Evolutionary conservation across 441 rosid species (phyloP).

Genomic region (Daphne laureola): DNA sequence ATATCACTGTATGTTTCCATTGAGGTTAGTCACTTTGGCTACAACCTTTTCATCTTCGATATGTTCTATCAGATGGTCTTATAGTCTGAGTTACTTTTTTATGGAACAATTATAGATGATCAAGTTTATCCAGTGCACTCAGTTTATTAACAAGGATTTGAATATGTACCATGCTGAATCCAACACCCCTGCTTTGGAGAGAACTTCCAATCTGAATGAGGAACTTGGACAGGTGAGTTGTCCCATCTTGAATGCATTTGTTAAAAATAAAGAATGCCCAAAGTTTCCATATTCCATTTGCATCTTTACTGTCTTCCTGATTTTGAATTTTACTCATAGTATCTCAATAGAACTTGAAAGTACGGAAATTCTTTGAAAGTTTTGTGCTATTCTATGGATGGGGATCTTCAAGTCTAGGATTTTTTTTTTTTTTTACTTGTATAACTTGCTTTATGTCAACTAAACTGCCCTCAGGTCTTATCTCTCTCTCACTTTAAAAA

Average conservation of each 20-base stretch:
- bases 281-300: too few relatives aligned
- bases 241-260: constrained; percentile 3
- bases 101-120: constrained; percentile 56
- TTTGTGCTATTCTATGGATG: constrained; percentile 5
- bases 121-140: constrained; percentile 95
- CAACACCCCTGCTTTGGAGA: constrained; percentile 87
- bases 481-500: too few relatives aligned
- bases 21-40: constrained; percentile 53
- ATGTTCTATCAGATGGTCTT: constrained; percentile 13
- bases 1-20: constrained; percentile 96
- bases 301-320: too few relatives aligned
- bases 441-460: too few relatives aligned
- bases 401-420: too few relatives aligned
- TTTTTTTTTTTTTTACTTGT: too few relatives aligned
- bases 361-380: not conserved
- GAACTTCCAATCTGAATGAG: constrained; percentile 98
- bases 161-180: constrained; percentile 88
- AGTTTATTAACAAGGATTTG: constrained; percentile 89
- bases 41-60: constrained; percentile 9
- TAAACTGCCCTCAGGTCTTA: too few relatives aligned
- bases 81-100: constrained; percentile 12
- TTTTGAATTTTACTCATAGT: too few relatives aligned
- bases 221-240: constrained; percentile 96
- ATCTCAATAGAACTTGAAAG: too few relatives aligned
- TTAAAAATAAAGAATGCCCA: not conserved